Conservation (phyloP, 2,329 filamentous ascomycete genomes). For the Ceratocystis papillata region DNA sequence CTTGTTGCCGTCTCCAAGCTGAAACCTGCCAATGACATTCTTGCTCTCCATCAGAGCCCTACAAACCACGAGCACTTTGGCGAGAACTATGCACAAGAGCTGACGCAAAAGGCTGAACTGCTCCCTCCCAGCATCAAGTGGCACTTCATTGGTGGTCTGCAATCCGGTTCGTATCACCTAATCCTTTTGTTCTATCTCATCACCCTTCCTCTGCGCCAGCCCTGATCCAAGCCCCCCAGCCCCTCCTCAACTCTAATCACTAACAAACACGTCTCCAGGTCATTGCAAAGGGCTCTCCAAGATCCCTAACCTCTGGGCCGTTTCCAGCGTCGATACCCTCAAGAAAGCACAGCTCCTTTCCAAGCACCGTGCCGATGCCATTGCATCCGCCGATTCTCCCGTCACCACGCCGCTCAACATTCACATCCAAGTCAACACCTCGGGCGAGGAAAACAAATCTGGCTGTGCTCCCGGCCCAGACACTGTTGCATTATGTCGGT, state of each 20-base stretch:
- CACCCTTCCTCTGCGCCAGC: slow-evolving; percentile 14
- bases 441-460: slow-evolving; percentile 74
- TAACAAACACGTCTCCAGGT: slow-evolving; percentile 39
- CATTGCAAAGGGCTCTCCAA: slow-evolving; percentile 82
- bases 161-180: slow-evolving; percentile 46
- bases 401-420: slow-evolving; percentile 44
- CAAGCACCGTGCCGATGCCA: slow-evolving; percentile 56
- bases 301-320: slow-evolving; percentile 80
- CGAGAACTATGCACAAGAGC: slow-evolving; percentile 91
- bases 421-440: slow-evolving; percentile 93
- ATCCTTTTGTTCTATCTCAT: neutral
- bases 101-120: slow-evolving; percentile 71
- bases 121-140: slow-evolving; percentile 69
- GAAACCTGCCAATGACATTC: slow-evolving; percentile 83
- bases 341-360: slow-evolving; percentile 83
- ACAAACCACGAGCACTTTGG: slow-evolving; percentile 68
- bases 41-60: slow-evolving; percentile 60
- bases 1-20: slow-evolving; percentile 94
- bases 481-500: slow-evolving; percentile 53
- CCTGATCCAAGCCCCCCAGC: neutral
- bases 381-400: slow-evolving; percentile 34
- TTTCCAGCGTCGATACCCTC: slow-evolving; percentile 75
- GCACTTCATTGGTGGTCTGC: slow-evolving; percentile 94
- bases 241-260: neutral
- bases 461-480: slow-evolving; percentile 61